Evolutionary conservation across 352 stramenopile genomes (phyloP), one percentile per base, ranked within the genome.

Genomic region (Saprolegnia parasitica): DNA sequence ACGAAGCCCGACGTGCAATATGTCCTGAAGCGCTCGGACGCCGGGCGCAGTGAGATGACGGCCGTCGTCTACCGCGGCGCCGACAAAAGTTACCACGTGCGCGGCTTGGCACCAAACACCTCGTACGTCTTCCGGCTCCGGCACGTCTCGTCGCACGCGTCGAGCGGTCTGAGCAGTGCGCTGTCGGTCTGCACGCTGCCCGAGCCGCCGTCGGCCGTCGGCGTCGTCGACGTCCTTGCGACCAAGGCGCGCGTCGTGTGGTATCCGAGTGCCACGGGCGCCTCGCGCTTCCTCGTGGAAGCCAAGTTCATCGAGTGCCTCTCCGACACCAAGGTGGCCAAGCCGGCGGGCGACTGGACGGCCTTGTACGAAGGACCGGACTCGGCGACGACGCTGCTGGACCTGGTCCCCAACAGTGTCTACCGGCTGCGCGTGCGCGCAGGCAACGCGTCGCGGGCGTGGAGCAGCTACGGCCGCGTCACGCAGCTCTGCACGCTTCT

Each of bases 381-480:
- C 15, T 78, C 75, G 10, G 66, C 91, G 15, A 78, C 84, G 0
- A 83, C 74, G 15, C 66, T 96, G 10, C 68, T 65, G 4, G 87
- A 91, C 5, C 72, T 97, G 29, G 55, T 84, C 35, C 77, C 87
- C 8, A 90, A 89, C 67, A 87, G 80, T 11, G 83, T 96, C 0
- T 97, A 97, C 74, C 88, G 88, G 5, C 73, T 96, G 21, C 81
- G 88, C 8, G 84, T 96, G 9, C 86, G 90, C 16, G 88, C 87
- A 8, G 67, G 96, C 56, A 97, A 97, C 67, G 75, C 73, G 13
- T 73, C 80, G 0, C 83, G 83, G 1, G 45, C 81, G 1, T 45
- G 56, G 18, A 95, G 88, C 49, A 78, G 83, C 26, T 87, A 92
- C 71, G 93, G 83, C 24, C 88, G 78, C 16, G 78, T 93, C 65